A percentile compares a stretch with the other conserved stretches of the same genome.
Conservation (phyloP, 2,329 filamentous ascomycete genomes). For the Cladosporium sp. region DNA sequence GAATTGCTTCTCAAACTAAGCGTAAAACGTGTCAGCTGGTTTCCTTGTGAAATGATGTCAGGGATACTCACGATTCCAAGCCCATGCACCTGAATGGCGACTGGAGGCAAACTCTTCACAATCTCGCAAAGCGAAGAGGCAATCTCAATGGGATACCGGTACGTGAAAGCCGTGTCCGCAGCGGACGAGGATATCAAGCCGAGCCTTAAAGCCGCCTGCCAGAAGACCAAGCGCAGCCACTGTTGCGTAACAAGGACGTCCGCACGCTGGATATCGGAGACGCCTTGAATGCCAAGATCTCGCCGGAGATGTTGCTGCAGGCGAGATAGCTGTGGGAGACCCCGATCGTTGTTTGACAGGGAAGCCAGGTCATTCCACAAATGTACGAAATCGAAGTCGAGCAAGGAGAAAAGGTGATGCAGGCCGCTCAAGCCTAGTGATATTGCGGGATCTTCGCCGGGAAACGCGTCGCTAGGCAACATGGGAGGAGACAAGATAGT, state of each 20-base stretch:
- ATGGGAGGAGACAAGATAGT: conserved; percentile 13
- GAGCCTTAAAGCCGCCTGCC: conserved; percentile 18
- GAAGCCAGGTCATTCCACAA: conserved; percentile 14
- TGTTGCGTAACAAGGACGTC: conserved; percentile 20
- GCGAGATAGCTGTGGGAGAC: conserved; percentile 8
- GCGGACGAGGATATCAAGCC: conserved; percentile 16
- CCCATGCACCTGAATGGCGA: conserved; percentile 17
- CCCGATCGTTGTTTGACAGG: neutral
- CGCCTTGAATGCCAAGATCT: conserved; percentile 9
- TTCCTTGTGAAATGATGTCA: neutral
- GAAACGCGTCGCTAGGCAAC: conserved; percentile 1
- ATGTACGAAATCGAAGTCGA: conserved; percentile 16
- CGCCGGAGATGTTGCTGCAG: conserved; percentile 14
- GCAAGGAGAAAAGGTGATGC: conserved; percentile 16
- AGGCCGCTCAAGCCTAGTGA: conserved; percentile 14
- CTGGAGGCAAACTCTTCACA: conserved; percentile 15
- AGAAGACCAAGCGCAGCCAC: conserved; percentile 20
- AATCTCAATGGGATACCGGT: conserved; percentile 17
- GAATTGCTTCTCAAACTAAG: conserved; percentile 19
- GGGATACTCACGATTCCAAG: conserved; percentile 5
- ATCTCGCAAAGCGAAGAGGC: conserved; percentile 15
- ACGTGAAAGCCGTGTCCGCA: conserved; percentile 15
- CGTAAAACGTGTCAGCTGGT: neutral
- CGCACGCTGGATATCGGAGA: conserved; percentile 17
- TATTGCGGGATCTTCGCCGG: conserved; percentile 15